Conservation (phyloP, 441 rosid species). For the Bocquillonia castaneifolia region DNA sequence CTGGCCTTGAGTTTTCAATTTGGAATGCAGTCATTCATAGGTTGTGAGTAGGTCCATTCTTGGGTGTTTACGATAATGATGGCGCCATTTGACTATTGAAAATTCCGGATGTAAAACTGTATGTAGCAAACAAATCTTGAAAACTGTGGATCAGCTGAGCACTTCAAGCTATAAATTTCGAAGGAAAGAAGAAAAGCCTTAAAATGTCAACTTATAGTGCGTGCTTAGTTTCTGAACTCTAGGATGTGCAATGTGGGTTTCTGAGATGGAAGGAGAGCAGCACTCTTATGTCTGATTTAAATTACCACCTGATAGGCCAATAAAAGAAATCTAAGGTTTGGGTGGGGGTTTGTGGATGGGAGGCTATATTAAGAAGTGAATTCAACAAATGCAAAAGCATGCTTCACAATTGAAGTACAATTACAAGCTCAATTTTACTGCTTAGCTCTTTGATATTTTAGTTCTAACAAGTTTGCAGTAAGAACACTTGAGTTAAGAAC, state of each 20-base stretch:
- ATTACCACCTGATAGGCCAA: not conserved
- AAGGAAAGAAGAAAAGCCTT: not conserved
- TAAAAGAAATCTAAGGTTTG: not conserved
- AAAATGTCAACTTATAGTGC: not conserved
- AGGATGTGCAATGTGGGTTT: not conserved
- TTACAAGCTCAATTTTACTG: not conserved
- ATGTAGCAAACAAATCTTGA: not conserved
- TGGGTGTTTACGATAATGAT: not conserved
- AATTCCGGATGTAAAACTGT: not conserved
- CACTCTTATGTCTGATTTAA: too few relatives aligned
- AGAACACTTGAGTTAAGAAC: too few relatives aligned
- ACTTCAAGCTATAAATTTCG: not conserved
- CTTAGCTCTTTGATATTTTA: not conserved
- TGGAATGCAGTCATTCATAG: not conserved
- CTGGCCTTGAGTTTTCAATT: not conserved
- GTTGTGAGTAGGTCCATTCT: not conserved
- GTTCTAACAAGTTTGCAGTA: not conserved
- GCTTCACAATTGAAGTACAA: not conserved
- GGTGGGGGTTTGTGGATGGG: too few relatives aligned
- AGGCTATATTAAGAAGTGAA: too few relatives aligned
- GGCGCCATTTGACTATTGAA: not conserved
- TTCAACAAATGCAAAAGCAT: not conserved
- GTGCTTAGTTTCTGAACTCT: not conserved
- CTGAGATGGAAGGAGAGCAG: not conserved
- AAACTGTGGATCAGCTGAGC: not conserved